Base-by-base conservation (phyloP, 495 filamentous ascomycete species). In the Xylaria cubensis region DNA sequence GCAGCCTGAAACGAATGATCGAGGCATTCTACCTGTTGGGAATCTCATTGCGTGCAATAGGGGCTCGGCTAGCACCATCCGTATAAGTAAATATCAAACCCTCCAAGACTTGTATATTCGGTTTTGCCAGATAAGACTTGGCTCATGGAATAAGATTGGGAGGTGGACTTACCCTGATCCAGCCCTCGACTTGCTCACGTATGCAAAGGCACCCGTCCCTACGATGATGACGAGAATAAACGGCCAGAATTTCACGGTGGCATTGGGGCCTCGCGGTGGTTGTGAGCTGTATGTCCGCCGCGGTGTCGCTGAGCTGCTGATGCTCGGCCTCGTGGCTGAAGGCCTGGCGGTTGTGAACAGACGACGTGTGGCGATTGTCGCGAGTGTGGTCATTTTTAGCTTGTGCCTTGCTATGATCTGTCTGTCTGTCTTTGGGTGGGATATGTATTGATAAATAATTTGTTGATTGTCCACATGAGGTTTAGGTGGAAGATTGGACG, bases 201-300 rank as follows among this genome's bases (percentile, higher is more conserved):
- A 72, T 29, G 85, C 80, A 69, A 87, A 89, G 1, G 80, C 84
- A 15, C 80, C 81, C 19, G 83, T 82, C 12, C 84, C 84, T 0
- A 84, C 68, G 0, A 78, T 82, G 65, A 88, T 83, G 66, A 89
- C 78, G 29, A 78, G 76, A 13, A 86, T 7, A 51, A 89, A 87
- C 19, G 84, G 84, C 85, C 84, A 85, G 75, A 85, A 85, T 74
- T 84, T 85, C 75, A 86, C 74, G 39, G 76, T 59, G 70, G 78
- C 75, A 41, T 78, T 80, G 39, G 76, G 48, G 15, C 72, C 79
- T 8, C 72, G 69, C 36, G 75, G 74, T 12, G 79, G 81, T 34
- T 72, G 74, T 29, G 76, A 71, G 78, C 80, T 82, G 74, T 84
- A 81, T 36, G 69, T 32, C 69, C 59, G 24, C 46, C 59, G 74